A percentile compares a stretch with the other conserved stretches of the same genome.
Evolutionary conservation across 208 protist species (phyloP).

Genomic region (Trypanosoma mega): DNA sequence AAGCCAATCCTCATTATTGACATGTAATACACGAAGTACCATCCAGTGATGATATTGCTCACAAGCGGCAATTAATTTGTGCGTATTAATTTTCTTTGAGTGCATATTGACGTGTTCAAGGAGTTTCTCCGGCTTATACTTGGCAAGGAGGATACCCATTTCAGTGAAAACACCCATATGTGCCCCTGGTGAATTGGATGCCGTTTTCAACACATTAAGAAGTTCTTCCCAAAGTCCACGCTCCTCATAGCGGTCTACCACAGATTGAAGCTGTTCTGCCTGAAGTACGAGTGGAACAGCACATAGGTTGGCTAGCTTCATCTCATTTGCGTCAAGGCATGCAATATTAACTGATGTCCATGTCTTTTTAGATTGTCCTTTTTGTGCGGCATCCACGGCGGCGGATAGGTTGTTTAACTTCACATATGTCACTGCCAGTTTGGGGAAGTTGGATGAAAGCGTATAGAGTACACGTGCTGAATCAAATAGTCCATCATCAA

Average conservation of each 20-base stretch:
- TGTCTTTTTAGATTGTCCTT: constrained; percentile 96
- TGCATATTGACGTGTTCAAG: constrained; percentile 99
- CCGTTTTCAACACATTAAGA: constrained; percentile 95
- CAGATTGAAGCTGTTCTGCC: constrained; percentile 96
- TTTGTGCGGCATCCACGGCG: constrained; percentile 98
- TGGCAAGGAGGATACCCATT: constrained; percentile 98
- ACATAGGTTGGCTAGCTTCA: constrained; percentile 97
- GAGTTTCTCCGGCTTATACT: constrained; percentile 99
- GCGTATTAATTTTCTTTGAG: constrained; percentile 96
- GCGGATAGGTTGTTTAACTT: constrained; percentile 93
- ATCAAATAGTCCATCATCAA: constrained; percentile 96
- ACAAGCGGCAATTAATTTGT: constrained; percentile 95
- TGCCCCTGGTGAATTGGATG: constrained; percentile 93
- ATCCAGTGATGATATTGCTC: constrained; percentile 96
- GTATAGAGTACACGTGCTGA: constrained; percentile 98
- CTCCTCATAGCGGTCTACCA: constrained; percentile 91
- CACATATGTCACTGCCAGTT: constrained; percentile 96
- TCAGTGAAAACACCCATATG: constrained; percentile 99
- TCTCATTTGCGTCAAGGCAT: constrained; percentile 98
- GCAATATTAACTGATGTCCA: constrained; percentile 97
- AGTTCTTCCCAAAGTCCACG: constrained; percentile 95
- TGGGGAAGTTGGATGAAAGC: constrained; percentile 95
- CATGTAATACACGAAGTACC: constrained; percentile 95
- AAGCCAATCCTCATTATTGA: constrained; percentile 99
- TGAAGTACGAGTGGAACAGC: constrained; percentile 98